Evolutionary conservation across 169 alveolate species (phyloP), one percentile per base, ranked within the genome.

Genomic region (Plasmodium vivax): DNA sequence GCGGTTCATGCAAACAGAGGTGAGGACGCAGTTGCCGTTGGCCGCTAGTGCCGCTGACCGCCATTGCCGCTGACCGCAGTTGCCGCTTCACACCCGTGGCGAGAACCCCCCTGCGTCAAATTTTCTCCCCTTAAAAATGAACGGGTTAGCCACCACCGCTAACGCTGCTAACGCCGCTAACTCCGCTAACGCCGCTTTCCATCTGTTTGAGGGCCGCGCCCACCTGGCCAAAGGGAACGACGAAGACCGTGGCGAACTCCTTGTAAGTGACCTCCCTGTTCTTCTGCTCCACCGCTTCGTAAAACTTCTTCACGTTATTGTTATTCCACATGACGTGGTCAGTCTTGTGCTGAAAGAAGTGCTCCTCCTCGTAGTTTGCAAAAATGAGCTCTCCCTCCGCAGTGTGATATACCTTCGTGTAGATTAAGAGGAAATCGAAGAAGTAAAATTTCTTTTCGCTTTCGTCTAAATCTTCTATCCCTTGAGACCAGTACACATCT

Each of bases 401-500:
- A 72, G 73, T 79, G 38, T 81, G 82, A 54, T 92, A 92, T 2
- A 74, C 82, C 77, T 92, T 92, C 0, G 95, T 92, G 73, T 92
- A 92, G 68, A 92, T 82, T 10, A 92, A 47, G 4, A 92, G 36
- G 43, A 30, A 92, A 82, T 92, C 87, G 41, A 47, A 92, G 38
- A 82, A 83, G 43, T 92, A 92, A 45, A 72, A 92, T 51, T 82
- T 54, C 19, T 92, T 92, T 82, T 92, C 95, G 38, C 30, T 68
- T 7, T 27, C 5, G 34, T 92, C 95, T 1, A 92, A 1, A 73
- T 92, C 95, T 43, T 68, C 74, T n/a, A 92, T 72, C 41, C 51
- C 45, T 45, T 82, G 92, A 8, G 95, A 92, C 95, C 95, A 92
- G 19, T 27, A 3, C 1, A 92, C 47, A 51, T 92, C 95, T 12